Conservation (phyloP, 768 basidiomycete genomes). For the Sarcodon sp. region DNA sequence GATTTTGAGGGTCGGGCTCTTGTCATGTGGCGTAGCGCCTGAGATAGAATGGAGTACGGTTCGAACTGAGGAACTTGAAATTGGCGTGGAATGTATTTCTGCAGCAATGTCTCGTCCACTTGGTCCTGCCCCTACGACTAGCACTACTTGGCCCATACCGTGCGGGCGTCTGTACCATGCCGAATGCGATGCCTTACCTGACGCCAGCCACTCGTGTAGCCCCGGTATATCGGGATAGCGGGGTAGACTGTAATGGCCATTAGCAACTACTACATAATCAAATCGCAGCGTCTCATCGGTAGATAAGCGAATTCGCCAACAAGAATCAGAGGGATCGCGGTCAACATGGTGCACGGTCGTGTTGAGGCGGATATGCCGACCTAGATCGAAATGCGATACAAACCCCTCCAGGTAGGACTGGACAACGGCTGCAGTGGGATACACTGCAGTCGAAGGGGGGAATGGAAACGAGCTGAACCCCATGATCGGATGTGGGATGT, state of each 20-base stretch:
- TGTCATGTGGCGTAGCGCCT: slow-evolving; percentile 8
- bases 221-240: slow-evolving; percentile 51
- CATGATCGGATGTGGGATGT: slow-evolving; percentile 74
- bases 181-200: slow-evolving; percentile 46
- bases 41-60: slow-evolving; percentile 37
- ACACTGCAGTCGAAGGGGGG: slow-evolving; percentile 61
- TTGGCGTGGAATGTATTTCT: slow-evolving; percentile 29
- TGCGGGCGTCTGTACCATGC: slow-evolving; percentile 51
- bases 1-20: slow-evolving; percentile 9
- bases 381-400: slow-evolving; percentile 46
- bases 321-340: slow-evolving; percentile 19
- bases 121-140: slow-evolving; percentile 39
- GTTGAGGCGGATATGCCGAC: slow-evolving; percentile 49
- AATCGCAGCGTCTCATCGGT: slow-evolving; percentile 24
- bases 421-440: slow-evolving; percentile 47
- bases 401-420: slow-evolving; percentile 60
- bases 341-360: slow-evolving; percentile 35
- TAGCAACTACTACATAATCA: slow-evolving; percentile 62
- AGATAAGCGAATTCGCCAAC: slow-evolving; percentile 37
- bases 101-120: slow-evolving; percentile 57
- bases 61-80: slow-evolving; percentile 25
- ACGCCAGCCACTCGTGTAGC: slow-evolving; percentile 39
- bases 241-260: slow-evolving; percentile 63
- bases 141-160: slow-evolving; percentile 22
- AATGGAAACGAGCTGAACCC: slow-evolving; percentile 49